Percentiles rank a stretch among this genome's conserved stretches.
Conservation (phyloP, 139 green algal genomes). For the Chlorella sp. region DNA sequence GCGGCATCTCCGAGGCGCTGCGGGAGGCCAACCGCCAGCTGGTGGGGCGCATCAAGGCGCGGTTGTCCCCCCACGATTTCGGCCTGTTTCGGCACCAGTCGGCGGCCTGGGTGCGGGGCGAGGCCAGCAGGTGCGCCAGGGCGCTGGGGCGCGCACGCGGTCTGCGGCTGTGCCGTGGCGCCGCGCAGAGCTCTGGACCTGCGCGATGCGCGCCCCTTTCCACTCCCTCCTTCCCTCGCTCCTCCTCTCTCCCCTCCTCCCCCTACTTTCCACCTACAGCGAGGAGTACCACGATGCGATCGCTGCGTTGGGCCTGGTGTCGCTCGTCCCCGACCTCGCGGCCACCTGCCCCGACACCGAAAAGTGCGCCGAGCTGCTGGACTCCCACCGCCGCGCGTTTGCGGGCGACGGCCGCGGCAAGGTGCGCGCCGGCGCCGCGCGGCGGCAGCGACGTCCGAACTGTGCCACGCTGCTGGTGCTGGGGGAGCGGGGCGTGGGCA, state of each 20-base stretch:
- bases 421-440: neutral
- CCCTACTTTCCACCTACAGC: no score
- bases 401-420: neutral
- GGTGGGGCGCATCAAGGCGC: conserved; percentile 54
- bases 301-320: conserved; percentile 53
- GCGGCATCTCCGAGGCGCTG: conserved; percentile 59
- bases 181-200: no score
- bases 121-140: conserved; percentile 32
- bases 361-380: conserved; percentile 58
- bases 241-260: no score
- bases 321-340: conserved; percentile 67
- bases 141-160: no score
- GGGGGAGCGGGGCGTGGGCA: neutral
- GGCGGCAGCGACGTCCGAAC: neutral
- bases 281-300: conserved; percentile 51
- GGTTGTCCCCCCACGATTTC: conserved; percentile 48
- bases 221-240: no score
- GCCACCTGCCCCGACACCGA: conserved; percentile 60
- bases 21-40: conserved; percentile 69
- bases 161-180: no score
- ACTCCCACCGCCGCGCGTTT: conserved; percentile 53
- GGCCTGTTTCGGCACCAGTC: conserved; percentile 46
- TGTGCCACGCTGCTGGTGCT: neutral
- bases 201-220: no score
- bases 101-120: conserved; percentile 50